phyloP scores from a whole-genome alignment of 179 eudicot genomes.

The Silene vulgaris region DNA sequence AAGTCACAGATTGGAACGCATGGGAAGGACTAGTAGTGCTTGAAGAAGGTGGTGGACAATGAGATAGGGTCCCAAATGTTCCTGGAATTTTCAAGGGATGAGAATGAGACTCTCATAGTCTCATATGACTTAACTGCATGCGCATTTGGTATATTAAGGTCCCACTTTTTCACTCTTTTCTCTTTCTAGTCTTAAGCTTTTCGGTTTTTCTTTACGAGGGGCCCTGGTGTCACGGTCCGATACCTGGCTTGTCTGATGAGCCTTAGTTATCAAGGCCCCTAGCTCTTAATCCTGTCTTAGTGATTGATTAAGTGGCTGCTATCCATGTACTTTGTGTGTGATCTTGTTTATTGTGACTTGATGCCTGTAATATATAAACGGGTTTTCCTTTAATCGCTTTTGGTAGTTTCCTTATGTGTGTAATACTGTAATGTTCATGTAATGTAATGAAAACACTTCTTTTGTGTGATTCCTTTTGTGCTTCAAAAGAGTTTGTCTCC shows the following conservation, averaged over 20 bases:
- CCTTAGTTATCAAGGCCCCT: slow-evolving; percentile 25
- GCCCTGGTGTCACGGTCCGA: not conserved
- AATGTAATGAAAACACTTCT: slow-evolving; percentile 8
- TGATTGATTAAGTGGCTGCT: slow-evolving; percentile 13
- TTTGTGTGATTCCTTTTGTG: slow-evolving; percentile 2
- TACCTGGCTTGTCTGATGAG: slow-evolving; percentile 15
- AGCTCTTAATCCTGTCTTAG: slow-evolving; percentile 24
- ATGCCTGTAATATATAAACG: slow-evolving; percentile 24
- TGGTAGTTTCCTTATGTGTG: not conserved
- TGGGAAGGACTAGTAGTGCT: slow-evolving; percentile 28
- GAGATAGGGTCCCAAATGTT: slow-evolving; percentile 28
- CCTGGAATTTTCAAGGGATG: slow-evolving; percentile 22
- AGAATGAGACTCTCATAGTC: not conserved
- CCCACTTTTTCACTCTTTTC: slow-evolving; percentile 28
- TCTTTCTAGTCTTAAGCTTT: slow-evolving; percentile 19
- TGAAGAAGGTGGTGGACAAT: slow-evolving; percentile 29
- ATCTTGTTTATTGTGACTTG: slow-evolving; percentile 12
- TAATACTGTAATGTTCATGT: slow-evolving; percentile 5
- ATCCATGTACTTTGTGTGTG: slow-evolving; percentile 18
- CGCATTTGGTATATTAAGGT: slow-evolving; percentile 41
- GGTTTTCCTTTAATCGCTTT: slow-evolving; percentile 15
- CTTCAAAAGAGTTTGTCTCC: slow-evolving; percentile 17
- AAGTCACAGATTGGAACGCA: slow-evolving; percentile 29
- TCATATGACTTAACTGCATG: slow-evolving; percentile 36
- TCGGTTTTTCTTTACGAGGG: slow-evolving; percentile 23